Percentiles rank a stretch among this genome's conserved stretches.
phyloP scores from a whole-genome alignment of 257 asterid genomes.

The Solanum phureja region DNA sequence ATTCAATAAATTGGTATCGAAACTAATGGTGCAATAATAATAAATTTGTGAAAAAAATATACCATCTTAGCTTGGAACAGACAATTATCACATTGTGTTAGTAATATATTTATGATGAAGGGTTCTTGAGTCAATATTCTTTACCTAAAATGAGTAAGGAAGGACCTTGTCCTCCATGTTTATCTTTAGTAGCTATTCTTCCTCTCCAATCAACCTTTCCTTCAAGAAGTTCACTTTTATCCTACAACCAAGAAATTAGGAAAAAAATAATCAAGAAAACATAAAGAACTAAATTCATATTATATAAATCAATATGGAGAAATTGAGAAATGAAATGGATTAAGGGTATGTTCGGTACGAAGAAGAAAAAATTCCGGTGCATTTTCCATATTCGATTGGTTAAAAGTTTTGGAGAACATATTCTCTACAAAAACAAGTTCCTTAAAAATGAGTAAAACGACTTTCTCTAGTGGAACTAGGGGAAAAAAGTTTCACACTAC shows the following conservation, averaged over 20 bases:
- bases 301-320: not conserved
- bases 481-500: not conserved
- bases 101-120: too few relatives aligned
- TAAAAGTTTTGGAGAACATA: not conserved
- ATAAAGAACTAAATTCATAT: not conserved
- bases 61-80: not conserved
- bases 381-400: not conserved
- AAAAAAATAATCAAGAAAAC: not conserved
- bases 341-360: not conserved
- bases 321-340: not conserved
- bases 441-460: not conserved
- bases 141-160: slow-evolving; percentile 46
- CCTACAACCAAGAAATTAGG: slow-evolving; percentile 20
- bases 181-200: slow-evolving; percentile 30
- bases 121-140: not conserved
- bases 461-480: not conserved
- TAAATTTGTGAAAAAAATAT: not conserved
- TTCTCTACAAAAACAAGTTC: not conserved
- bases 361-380: not conserved
- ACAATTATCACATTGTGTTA: not conserved
- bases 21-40: not conserved
- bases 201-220: slow-evolving; percentile 84
- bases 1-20: too few relatives aligned
- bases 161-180: slow-evolving; percentile 48
- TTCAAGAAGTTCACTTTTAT: slow-evolving; percentile 26